These are phyloP conservation scores for Epichloe sibirici DNA, from an alignment of 2,329 filamentous ascomycete species.

Conservation along the genomic window DNA sequence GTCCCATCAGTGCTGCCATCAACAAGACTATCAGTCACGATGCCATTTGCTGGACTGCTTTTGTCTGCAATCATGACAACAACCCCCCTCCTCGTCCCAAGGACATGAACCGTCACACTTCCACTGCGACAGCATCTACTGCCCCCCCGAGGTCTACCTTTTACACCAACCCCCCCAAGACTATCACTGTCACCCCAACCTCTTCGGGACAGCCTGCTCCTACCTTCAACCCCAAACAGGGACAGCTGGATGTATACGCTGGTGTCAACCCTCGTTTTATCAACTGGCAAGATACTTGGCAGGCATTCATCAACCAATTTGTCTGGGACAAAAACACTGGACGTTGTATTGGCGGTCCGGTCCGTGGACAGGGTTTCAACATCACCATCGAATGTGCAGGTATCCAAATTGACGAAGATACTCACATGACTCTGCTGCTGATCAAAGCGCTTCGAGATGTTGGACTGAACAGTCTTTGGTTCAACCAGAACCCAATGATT, in stretches of 20 bases:
- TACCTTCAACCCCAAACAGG: slow-evolving; percentile 17
- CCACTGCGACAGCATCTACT: slow-evolving; percentile 20
- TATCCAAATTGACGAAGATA: slow-evolving; percentile 25
- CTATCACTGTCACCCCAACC: slow-evolving; percentile 11
- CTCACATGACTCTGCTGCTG: slow-evolving; percentile 26
- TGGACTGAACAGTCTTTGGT: slow-evolving; percentile 26
- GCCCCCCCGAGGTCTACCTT: slow-evolving; percentile 22
- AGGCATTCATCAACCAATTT: slow-evolving; percentile 27
- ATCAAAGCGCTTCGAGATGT: slow-evolving; percentile 27
- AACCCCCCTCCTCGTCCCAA: slow-evolving; percentile 21
- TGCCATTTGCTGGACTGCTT: slow-evolving; percentile 27
- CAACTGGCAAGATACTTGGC: slow-evolving; percentile 27
- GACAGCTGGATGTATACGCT: slow-evolving; percentile 20
- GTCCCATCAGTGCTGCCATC: slow-evolving; percentile 24
- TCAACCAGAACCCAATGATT: slow-evolving; percentile 27
- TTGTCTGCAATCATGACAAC: slow-evolving; percentile 27
- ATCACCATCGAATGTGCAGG: slow-evolving; percentile 26
- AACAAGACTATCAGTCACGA: slow-evolving; percentile 26
- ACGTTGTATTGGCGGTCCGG: slow-evolving; percentile 19
- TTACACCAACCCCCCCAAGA: slow-evolving; percentile 18
- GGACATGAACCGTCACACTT: slow-evolving; percentile 24
- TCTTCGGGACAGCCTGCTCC: slow-evolving; percentile 18
- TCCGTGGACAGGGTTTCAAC: slow-evolving; percentile 23
- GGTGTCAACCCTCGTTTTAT: slow-evolving; percentile 26
- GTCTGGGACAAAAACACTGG: slow-evolving; percentile 27